These are phyloP conservation scores for Spergularia bocconei DNA, from an alignment of 148 eudicot species.

Conservation along the genomic window DNA sequence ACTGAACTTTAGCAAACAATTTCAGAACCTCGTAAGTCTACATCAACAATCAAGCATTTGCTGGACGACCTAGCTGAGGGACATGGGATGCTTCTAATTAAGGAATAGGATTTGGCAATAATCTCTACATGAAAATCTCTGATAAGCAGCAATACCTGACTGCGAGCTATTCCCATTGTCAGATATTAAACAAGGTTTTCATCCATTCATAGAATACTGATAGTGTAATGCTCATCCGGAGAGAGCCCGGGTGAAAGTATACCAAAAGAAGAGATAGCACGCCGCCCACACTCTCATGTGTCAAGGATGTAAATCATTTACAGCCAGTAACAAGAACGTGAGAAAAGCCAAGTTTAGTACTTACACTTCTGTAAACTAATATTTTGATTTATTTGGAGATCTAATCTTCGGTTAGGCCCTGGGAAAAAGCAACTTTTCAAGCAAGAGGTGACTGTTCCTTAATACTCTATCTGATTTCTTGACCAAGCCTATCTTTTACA, in stretches of 20 bases:
- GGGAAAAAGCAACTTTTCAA: too few species aligned
- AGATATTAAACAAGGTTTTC: background rate
- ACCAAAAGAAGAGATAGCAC: background rate
- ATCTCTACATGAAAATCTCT: background rate
- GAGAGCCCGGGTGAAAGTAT: background rate
- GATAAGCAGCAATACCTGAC: background rate
- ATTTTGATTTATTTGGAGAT: too few species aligned
- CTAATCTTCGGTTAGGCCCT: too few species aligned
- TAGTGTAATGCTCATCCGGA: background rate
- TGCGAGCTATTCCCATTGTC: background rate
- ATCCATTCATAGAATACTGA: background rate
- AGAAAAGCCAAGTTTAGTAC: background rate
- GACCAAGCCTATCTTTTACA: background rate
- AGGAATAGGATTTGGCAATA: background rate
- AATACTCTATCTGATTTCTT: too few species aligned
- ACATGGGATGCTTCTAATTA: background rate
- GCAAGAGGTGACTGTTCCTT: too few species aligned
- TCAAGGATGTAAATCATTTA: background rate
- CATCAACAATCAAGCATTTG: background rate
- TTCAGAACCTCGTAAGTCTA: background rate
- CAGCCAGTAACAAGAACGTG: background rate
- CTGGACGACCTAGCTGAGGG: too few species aligned
- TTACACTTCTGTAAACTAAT: background rate
- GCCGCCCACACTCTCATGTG: background rate
- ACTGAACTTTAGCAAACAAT: background rate